Evolutionary conservation across 2,329 filamentous ascomycete genomes (phyloP).

Genomic region (Pseudophaeomoniella oleicola): DNA sequence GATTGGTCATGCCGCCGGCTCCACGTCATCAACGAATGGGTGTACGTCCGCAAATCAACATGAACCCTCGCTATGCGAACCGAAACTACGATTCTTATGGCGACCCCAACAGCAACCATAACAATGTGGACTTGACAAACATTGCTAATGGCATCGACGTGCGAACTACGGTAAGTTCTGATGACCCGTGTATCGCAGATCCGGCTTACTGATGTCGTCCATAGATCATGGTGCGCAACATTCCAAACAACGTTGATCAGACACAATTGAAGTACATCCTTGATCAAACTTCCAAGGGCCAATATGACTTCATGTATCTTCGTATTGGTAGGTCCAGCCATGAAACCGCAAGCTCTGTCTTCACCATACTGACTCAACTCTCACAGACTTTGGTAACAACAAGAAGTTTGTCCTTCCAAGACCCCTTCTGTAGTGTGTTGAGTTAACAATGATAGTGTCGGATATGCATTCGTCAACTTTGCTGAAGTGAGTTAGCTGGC

Average conservation of each 20-base stretch:
- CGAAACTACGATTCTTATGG: constrained; percentile 13
- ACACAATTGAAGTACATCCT: constrained; percentile 64
- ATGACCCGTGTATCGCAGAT: neutral
- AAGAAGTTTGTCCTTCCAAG: constrained; percentile 54
- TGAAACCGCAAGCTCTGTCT: neutral
- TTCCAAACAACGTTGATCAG: constrained; percentile 79
- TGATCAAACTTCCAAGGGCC: constrained; percentile 62
- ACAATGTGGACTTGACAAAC: constrained; percentile 27
- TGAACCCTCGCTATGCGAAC: constrained; percentile 15
- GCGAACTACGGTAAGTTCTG: constrained; percentile 51
- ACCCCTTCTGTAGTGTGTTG: neutral
- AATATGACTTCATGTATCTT: constrained; percentile 90
- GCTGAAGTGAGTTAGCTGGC: constrained; percentile 45
- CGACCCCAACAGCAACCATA: constrained; percentile 22
- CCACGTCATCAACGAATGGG: too few relatives aligned
- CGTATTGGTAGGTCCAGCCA: constrained; percentile 48
- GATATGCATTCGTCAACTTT: constrained; percentile 97
- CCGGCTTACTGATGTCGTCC: constrained; percentile 4
- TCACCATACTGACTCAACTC: constrained; percentile 4
- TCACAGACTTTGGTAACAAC: constrained; percentile 57
- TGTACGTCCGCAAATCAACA: too few relatives aligned
- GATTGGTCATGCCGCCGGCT: too few relatives aligned
- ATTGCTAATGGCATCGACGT: constrained; percentile 51
- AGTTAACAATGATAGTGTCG: constrained; percentile 49
- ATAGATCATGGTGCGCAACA: constrained; percentile 87